Evolutionary conservation across 345 rosid genomes (phyloP), one percentile per base, ranked within the genome.

Genomic region (Dipteronia sinensis): DNA sequence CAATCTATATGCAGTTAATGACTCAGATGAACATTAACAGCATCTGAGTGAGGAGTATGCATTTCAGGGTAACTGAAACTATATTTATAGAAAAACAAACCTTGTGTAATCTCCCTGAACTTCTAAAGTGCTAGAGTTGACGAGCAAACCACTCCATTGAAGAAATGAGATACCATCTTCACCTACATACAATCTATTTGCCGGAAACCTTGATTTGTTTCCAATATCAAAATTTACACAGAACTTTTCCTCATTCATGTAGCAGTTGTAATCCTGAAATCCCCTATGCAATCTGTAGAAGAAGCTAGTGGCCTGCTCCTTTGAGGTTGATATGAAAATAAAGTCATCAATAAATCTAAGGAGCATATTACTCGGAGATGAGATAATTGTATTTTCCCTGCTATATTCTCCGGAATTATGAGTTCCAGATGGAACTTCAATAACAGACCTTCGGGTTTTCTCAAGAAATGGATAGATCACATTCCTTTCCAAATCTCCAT

Each of bases 51-150:
- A 73, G 42, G 40, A 23, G 19, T 13, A 25, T 13, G 19, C 8
- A 9, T 42, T 20, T 16, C 31, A 58, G 11, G 53, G 3, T 69
- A 72, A 59, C 31, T 56, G 23, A 47, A 20, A 72, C 51, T 10
- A 5, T 23, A 56, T n/a, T 10, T 58, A 59, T 15, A 40, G 19
- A 38, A 70, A 83, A 82, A 73, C 83, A 75, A 72, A 94, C 97
- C 94, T 91, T 61, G 88, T 78, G 81, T 91, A 95, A 78, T 95
- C 99, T 72, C 86, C 95, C 86, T 92, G 98, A 77, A 95, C 86
- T 84, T 95, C 97, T 55, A 90, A 81, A 81, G 93, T 86, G 76
- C 72, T 44, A 59, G 87, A 86, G 72, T 95, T 95, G 38, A 93
- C 78, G 5, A 95, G 91, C 82, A 93, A 86, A 58, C 98, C 98